A percentile compares a stretch with the other conserved stretches of the same genome.
Evolutionary conservation across 1,284 basidiomycete species (phyloP).

Genomic region (Marasmius fiardii): DNA sequence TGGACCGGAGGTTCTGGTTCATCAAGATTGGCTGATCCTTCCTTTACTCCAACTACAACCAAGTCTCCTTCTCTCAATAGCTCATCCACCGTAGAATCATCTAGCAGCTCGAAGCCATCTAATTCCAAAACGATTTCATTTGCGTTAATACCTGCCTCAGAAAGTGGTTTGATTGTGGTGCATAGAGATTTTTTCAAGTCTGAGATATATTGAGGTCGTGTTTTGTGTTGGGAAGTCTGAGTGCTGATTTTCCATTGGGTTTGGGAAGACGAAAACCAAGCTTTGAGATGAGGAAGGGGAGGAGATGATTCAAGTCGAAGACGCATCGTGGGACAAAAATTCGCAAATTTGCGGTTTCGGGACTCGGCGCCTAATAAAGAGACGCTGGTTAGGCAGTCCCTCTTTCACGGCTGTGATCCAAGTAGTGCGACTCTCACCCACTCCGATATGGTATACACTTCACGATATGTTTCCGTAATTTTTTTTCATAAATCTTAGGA

Average conservation of each 20-base stretch:
- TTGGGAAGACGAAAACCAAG: slow-evolving; percentile 12
- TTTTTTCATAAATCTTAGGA: no score
- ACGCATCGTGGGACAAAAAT: slow-evolving; percentile 8
- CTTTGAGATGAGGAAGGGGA: slow-evolving; percentile 8
- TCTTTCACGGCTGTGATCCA: no score
- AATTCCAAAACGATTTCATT: slow-evolving; percentile 9
- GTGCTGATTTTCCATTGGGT: neutral
- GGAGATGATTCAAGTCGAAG: slow-evolving; percentile 12
- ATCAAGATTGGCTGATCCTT: neutral
- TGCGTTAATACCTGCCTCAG: neutral
- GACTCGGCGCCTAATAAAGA: no score
- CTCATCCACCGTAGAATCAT: slow-evolving; percentile 9
- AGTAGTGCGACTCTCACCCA: no score
- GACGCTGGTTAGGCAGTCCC: neutral
- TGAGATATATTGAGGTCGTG: neutral
- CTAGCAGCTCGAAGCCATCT: slow-evolving; percentile 15
- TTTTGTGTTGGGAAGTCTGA: neutral
- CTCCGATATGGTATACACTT: no score
- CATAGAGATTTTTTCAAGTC: slow-evolving; percentile 14
- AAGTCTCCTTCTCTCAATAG: slow-evolving; percentile 14
- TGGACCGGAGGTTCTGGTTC: no score
- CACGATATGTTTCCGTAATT: no score
- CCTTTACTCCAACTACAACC: neutral
- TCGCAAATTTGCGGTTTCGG: no score
- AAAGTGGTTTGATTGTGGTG: slow-evolving; percentile 4